Conservation (phyloP, 495 filamentous ascomycete species). For the Neurospora pannonica region DNA sequence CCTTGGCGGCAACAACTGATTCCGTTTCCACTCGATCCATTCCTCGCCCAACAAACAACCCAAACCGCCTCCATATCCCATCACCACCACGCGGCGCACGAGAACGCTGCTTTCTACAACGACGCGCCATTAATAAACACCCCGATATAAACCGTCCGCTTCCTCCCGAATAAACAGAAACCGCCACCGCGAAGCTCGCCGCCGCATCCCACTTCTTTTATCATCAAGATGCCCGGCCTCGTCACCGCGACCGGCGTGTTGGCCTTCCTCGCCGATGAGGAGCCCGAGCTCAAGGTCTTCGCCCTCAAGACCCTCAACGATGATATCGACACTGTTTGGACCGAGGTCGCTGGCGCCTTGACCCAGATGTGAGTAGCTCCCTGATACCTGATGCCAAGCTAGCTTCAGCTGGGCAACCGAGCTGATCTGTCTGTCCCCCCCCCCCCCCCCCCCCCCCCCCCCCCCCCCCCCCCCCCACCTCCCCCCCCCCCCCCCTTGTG, state of each 20-base stretch:
- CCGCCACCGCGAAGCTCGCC: not conserved
- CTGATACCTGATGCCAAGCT: not conserved
- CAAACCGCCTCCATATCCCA: not conserved
- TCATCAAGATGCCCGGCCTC: conserved; percentile 71
- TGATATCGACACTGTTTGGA: conserved; percentile 93
- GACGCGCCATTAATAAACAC: not conserved
- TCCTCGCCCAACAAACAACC: not conserved
- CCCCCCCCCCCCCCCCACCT: no score
- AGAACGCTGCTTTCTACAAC: not conserved
- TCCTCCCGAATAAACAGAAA: not conserved
- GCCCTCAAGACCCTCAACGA: conserved; percentile 90
- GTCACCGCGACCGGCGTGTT: conserved; percentile 91
- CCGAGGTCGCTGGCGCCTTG: conserved; percentile 85
- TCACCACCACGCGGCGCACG: not conserved
- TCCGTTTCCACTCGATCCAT: conserved; percentile 1
- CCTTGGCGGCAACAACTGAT: not conserved
- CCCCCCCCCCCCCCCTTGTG: no score
- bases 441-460: no score
- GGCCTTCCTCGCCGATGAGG: conserved; percentile 90
- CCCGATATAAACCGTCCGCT: not conserved
- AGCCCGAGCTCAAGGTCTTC: conserved; percentile 84
- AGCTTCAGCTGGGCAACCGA: conserved; percentile 5
- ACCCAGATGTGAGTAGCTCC: conserved; percentile 72
- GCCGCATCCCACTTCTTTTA: not conserved
- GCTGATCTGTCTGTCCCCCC: conserved; percentile 4